These are phyloP conservation scores for Pseudofabraea citricarpa DNA, from an alignment of 2,329 filamentous ascomycete species.

Conservation along the genomic window DNA sequence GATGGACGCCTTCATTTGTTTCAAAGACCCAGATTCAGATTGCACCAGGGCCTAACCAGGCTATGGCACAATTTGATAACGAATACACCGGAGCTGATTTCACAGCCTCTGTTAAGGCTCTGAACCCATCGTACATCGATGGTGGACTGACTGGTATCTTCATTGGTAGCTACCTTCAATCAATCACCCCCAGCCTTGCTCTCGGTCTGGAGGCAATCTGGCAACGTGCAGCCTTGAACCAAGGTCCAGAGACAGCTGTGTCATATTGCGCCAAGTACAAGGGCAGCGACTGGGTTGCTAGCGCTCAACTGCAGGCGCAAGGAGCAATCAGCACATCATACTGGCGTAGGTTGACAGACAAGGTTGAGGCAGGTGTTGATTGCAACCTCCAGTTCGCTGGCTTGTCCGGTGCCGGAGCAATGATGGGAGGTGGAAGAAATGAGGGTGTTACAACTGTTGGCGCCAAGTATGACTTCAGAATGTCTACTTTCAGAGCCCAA, in stretches of 20 bases:
- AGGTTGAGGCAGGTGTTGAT: slow-evolving; percentile 93
- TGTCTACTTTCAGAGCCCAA: slow-evolving; percentile 92
- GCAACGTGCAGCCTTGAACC: slow-evolving; percentile 79
- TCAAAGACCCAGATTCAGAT: slow-evolving; percentile 88
- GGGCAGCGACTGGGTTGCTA: slow-evolving; percentile 86
- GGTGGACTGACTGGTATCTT: slow-evolving; percentile 92
- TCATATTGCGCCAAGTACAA: slow-evolving; percentile 93
- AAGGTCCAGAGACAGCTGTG: slow-evolving; percentile 84
- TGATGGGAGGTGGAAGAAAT: slow-evolving; percentile 75
- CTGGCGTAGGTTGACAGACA: slow-evolving; percentile 89
- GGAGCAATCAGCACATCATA: slow-evolving; percentile 87
- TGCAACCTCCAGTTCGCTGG: slow-evolving; percentile 80
- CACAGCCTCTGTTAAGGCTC: slow-evolving; percentile 83
- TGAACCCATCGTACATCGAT: slow-evolving; percentile 93
- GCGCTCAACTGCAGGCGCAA: slow-evolving; percentile 75
- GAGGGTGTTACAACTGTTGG: slow-evolving; percentile 89
- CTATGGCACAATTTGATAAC: slow-evolving; percentile 90
- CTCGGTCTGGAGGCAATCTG: slow-evolving; percentile 90
- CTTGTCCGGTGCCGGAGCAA: slow-evolving; percentile 50
- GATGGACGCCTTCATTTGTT: slow-evolving; percentile 75
- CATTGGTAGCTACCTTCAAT: slow-evolving; percentile 93
- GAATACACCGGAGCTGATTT: slow-evolving; percentile 95
- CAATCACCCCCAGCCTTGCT: slow-evolving; percentile 79
- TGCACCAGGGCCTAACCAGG: slow-evolving; percentile 69
- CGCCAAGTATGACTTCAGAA: slow-evolving; percentile 97